Conservation (phyloP, 306 rosid species). For the Citrullus colocynthis region DNA sequence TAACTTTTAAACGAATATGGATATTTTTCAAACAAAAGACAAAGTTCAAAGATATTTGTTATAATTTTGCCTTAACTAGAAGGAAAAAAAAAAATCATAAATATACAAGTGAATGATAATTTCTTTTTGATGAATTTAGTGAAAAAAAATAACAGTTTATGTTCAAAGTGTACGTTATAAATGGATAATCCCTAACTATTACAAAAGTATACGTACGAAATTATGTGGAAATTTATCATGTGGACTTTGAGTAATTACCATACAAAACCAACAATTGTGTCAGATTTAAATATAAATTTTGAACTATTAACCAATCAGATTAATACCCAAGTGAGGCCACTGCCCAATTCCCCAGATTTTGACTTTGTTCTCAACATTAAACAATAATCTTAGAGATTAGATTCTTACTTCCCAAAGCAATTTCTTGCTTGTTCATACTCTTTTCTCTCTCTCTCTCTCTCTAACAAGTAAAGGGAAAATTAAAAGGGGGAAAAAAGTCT, state of each 20-base stretch:
- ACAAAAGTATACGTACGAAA: background rate
- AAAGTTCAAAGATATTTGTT: too few species aligned
- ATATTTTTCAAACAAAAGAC: too few species aligned
- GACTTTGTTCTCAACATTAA: background rate
- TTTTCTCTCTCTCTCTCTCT: slow-evolving; percentile 8
- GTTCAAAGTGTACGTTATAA: too few species aligned
- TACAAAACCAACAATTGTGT: background rate
- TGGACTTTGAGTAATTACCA: background rate
- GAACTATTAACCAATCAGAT: background rate
- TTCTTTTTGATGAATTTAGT: too few species aligned
- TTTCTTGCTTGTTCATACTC: background rate
- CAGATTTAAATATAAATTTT: background rate
- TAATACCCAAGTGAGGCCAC: background rate
- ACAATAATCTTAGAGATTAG: background rate
- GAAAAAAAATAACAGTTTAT: too few species aligned
- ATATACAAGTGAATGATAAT: too few species aligned
- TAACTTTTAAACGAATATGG: too few species aligned
- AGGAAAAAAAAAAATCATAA: too few species aligned
- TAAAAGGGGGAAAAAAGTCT: slow-evolving; percentile 3
- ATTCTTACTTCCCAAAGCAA: background rate
- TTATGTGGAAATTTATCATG: background rate
- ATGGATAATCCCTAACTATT: too few species aligned
- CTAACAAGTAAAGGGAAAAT: slow-evolving; percentile 15
- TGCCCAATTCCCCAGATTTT: background rate
- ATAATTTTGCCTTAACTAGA: too few species aligned